Percentiles rank a stretch among this genome's conserved stretches.
These are phyloP conservation scores for Russula abietina DNA, from an alignment of 768 basidiomycete genomes.

Conservation along the genomic window DNA sequence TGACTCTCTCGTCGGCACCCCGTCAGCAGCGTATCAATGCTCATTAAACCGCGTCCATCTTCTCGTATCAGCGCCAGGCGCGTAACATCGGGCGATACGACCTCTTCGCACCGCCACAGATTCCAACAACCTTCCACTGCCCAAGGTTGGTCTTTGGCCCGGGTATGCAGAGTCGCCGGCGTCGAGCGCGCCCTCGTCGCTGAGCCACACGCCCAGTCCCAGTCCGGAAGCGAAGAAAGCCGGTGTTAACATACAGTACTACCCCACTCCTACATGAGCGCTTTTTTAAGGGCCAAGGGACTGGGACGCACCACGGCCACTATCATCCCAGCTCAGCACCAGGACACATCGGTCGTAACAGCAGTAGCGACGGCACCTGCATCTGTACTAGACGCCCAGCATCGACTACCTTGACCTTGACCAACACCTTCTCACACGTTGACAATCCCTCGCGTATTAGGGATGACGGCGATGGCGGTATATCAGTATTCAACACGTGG, in stretches of 20 bases:
- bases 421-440: background rate
- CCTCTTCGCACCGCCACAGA: background rate
- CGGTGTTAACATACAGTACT: background rate
- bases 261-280: background rate
- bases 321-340: background rate
- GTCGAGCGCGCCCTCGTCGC: background rate
- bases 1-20: conserved; percentile 10
- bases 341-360: background rate
- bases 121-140: background rate
- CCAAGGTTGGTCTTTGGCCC: background rate
- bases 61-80: conserved; percentile 6
- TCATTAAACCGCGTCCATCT: conserved; percentile 10
- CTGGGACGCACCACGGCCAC: no score
- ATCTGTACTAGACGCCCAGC: background rate
- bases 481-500: background rate
- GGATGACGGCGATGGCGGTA: background rate
- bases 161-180: background rate
- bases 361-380: background rate
- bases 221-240: background rate
- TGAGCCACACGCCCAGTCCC: background rate
- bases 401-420: background rate
- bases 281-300: background rate
- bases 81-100: background rate
- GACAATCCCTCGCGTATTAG: background rate
- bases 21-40: conserved; percentile 19